phyloP scores from a whole-genome alignment of 2,329 filamentous ascomycete genomes.

The Lecanicillium sp. region DNA sequence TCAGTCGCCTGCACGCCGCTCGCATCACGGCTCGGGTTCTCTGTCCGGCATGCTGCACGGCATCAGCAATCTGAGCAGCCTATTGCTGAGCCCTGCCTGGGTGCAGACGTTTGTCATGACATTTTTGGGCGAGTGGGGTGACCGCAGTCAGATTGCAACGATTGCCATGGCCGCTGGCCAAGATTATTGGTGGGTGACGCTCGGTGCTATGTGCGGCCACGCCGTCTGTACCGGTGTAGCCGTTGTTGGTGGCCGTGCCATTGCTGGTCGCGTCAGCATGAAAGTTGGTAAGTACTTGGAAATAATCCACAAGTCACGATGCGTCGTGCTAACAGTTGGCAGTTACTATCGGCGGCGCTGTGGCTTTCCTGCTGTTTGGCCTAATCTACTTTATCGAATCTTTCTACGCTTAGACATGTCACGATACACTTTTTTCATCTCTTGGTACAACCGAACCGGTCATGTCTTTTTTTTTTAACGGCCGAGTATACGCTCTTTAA shows the following conservation, averaged over 20 bases:
- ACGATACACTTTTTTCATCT: too few relatives aligned
- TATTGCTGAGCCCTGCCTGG: constrained; percentile 92
- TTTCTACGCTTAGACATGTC: constrained; percentile 41
- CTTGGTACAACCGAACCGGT: too few relatives aligned
- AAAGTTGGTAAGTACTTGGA: constrained; percentile 70
- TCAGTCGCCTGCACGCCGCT: constrained; percentile 59
- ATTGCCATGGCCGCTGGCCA: constrained; percentile 98
- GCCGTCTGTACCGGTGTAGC: constrained; percentile 84
- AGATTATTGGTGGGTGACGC: constrained; percentile 98
- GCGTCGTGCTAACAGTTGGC: neutral
- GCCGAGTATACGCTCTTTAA: too few relatives aligned
- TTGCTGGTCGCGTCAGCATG: constrained; percentile 90
- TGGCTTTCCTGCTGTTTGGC: constrained; percentile 86
- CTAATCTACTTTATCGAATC: constrained; percentile 86
- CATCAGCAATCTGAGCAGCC: constrained; percentile 75
- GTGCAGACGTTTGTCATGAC: constrained; percentile 99
- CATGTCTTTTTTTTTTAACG: too few relatives aligned
- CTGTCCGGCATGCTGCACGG: constrained; percentile 46
- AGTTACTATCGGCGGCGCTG: constrained; percentile 90
- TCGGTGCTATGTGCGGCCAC: constrained; percentile 81
- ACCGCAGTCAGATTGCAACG: constrained; percentile 94
- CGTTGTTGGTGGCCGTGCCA: constrained; percentile 83
- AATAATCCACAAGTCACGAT: neutral
- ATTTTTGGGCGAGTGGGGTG: constrained; percentile 96
- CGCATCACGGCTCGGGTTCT: constrained; percentile 35